phyloP scores from a whole-genome alignment of 2,329 filamentous ascomycete genomes.

The Aspergillus pseudoviridinutans region DNA sequence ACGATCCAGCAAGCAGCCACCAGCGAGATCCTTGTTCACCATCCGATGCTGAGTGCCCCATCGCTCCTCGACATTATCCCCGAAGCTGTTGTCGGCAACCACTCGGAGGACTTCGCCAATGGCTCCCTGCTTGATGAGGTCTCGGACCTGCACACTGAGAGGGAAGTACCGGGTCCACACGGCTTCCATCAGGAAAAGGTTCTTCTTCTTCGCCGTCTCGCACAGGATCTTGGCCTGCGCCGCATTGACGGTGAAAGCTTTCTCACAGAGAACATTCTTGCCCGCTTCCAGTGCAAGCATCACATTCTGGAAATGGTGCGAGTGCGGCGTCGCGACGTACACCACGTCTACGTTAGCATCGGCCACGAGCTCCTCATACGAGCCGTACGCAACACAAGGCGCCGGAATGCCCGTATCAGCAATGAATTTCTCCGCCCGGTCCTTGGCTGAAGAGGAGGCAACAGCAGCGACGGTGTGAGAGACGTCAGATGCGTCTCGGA shows the following conservation, averaged over 20 bases:
- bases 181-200: conserved; percentile 76
- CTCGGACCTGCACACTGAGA: conserved; percentile 65
- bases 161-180: conserved; percentile 91
- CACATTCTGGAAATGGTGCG: conserved; percentile 87
- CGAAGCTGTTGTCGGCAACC: conserved; percentile 60
- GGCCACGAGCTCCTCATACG: conserved; percentile 74
- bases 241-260: conserved; percentile 81
- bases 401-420: conserved; percentile 64
- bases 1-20: conserved; percentile 74
- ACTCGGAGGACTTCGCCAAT: conserved; percentile 58
- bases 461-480: conserved; percentile 74
- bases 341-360: conserved; percentile 78
- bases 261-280: conserved; percentile 88
- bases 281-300: conserved; percentile 79
- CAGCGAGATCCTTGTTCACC: conserved; percentile 78
- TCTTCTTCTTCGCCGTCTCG: conserved; percentile 67
- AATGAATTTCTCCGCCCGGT: conserved; percentile 69
- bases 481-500: conserved; percentile 67
- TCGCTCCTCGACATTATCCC: conserved; percentile 57
- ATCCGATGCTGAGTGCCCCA: conserved; percentile 66
- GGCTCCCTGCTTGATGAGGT: conserved; percentile 54
- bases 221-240: conserved; percentile 69
- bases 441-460: conserved; percentile 69
- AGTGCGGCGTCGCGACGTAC: conserved; percentile 87
- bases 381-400: conserved; percentile 69